Evolutionary conservation across 345 rosid species (phyloP), one percentile per base, ranked within the genome.

Genomic region (Limnanthes douglasii): DNA sequence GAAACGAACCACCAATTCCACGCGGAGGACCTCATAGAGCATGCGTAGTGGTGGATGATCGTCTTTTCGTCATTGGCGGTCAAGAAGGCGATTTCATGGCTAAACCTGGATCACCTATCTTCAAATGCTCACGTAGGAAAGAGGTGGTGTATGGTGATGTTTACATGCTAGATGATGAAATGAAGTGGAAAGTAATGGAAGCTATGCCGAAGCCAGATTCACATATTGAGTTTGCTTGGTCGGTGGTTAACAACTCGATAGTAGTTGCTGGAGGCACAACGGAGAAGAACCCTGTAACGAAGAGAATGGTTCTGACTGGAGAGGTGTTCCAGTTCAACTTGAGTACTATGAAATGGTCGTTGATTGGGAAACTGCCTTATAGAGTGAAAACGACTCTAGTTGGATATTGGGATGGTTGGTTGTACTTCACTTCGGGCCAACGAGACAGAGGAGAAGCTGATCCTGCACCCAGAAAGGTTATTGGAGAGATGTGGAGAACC

Each of bases 11-110:
- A 34, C 78, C 94, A 14, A 84, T 90, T 50, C 96, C 98, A 31
- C 94, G 74, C n/a, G 95, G 98, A 28, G 98, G 98, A 57, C 95
- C 98, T 57, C 98, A 90, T 59, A 83, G 95, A 69, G 90, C 95
- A 16, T 79, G 95, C 18, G 33, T 83, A 15, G 95, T 83, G 45
- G 79, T 64, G 46, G 59, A 79, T 62, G 93, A 79, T 37, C 60
- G 48, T 7, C 83, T 88, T 45, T 59, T 57, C 46, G 78, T 88
- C 29, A 54, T 83, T 41, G 97, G 95, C 21, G 97, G 97, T 40
- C 97, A 88, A 65, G 97, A 88, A 57, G 97, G 97, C 50, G 97
- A 88, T 70, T 88, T 83, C 62, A 83, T 88, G 97, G 97, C 97
- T 7, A 83, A 80, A 66, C 94, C 96, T 31, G 96, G 96, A 68